These are phyloP conservation scores for Phoma sp. DNA, from an alignment of 2,329 filamentous ascomycete genomes.

Conservation along the genomic window DNA sequence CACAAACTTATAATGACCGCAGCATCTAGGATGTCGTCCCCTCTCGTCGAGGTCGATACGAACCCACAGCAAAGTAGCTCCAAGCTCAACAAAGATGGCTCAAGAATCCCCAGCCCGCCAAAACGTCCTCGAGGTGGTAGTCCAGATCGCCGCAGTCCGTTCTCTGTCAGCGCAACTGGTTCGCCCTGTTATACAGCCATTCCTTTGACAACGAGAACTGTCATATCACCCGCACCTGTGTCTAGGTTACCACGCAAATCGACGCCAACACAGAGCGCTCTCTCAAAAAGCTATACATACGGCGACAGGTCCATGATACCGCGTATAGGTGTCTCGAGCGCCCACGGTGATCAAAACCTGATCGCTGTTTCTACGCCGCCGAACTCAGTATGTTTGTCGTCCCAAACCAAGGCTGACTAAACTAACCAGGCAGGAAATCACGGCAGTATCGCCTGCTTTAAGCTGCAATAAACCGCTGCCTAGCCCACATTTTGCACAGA, in stretches of 20 bases:
- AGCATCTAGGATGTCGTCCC: conserved; percentile 16
- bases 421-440: conserved; percentile 14
- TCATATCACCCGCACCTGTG: conserved; percentile 11
- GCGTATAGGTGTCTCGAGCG: conserved; percentile 5
- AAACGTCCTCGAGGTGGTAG: conserved; percentile 1
- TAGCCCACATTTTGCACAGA: conserved; percentile 44
- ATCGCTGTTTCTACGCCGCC: neutral
- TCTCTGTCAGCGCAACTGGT: conserved; percentile 19
- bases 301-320: neutral
- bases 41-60: conserved; percentile 18
- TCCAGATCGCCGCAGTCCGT: conserved; percentile 12
- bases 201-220: neutral
- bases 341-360: neutral
- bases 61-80: conserved; percentile 13
- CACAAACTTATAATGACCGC: neutral
- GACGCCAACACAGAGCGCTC: conserved; percentile 14
- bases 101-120: conserved; percentile 19
- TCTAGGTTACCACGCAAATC: conserved; percentile 42
- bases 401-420: neutral
- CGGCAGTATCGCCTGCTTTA: conserved; percentile 4
- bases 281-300: neutral
- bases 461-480: conserved; percentile 48
- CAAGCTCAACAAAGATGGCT: conserved; percentile 6
- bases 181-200: conserved; percentile 15
- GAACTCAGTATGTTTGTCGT: neutral